Base-by-base conservation (phyloP, 805 yeast species). In the Kodamaea neixiangensis region DNA sequence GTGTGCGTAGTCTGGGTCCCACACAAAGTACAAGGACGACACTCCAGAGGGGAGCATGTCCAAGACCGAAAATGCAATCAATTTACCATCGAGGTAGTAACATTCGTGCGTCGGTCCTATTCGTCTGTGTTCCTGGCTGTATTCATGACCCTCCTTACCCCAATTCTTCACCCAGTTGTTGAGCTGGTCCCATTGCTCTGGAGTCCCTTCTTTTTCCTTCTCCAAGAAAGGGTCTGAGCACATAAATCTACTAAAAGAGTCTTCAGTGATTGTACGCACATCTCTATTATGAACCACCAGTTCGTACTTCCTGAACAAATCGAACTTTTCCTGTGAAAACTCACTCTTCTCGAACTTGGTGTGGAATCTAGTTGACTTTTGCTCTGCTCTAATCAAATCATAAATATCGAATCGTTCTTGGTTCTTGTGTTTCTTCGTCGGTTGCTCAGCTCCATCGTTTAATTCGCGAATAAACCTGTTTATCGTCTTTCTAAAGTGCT, bases 11-110 rank as follows among this genome's bases (percentile, higher is more conserved):
- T 83, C 92, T 0, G 96, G 94, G 62, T 90, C 92, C 88, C 94
- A 89, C 10, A 91, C 82, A 63, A 92, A 87, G 64, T 92, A 91
- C 1, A 92, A 92, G 0, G 96, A 84, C 0, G 97, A 89, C 0
- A 92, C 65, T 0, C 89, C 86, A 20, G 80, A 66, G 0, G 96
- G 96, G 31, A 92, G 65, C 17, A 91, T 69, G 65, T 91, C 97
- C 25, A 87, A 61, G 0, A 91, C 89, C 0, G 88, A 88, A 33
- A 91, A 68, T 0, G 93, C 97, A 38, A 88, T 80, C 17, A 91
- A 71, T 54, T 77, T 74, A 3, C 67, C 82, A 43, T 87, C 79
- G 14, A 77, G 64, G 58, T 86, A 88, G 61, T 89, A 91, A 62
- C 89, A 79, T 60, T 89, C 96, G 65, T 91, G 97, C 2, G 79